phyloP scores from a whole-genome alignment of 148 eudicot genomes.

The Nepenthes mirabilis region DNA sequence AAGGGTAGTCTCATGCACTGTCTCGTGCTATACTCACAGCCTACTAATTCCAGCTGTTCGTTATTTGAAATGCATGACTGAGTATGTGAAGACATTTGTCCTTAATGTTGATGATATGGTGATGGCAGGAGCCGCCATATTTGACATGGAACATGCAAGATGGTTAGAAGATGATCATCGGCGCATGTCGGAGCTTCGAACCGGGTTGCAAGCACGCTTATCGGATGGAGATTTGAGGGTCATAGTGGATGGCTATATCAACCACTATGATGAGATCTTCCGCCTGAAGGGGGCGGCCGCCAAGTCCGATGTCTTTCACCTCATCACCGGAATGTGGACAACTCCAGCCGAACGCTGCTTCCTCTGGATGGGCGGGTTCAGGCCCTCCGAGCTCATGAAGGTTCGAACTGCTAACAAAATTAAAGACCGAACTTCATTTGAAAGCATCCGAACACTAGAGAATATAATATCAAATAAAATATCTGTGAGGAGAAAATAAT shows the following conservation, averaged over 20 bases:
- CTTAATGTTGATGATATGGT: no score
- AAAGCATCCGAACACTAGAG: no score
- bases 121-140: slow-evolving; percentile 65
- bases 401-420: slow-evolving; percentile 12
- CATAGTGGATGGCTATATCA: slow-evolving; percentile 60
- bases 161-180: slow-evolving; percentile 93
- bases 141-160: slow-evolving; percentile 89
- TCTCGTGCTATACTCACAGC: no score
- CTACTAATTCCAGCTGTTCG: no score
- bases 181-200: slow-evolving; percentile 69
- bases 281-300: slow-evolving; percentile 58
- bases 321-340: slow-evolving; percentile 80
- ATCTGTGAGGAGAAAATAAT: no score
- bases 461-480: no score
- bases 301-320: slow-evolving; percentile 75
- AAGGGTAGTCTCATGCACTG: no score
- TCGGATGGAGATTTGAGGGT: slow-evolving; percentile 60
- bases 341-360: slow-evolving; percentile 91
- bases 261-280: slow-evolving; percentile 80
- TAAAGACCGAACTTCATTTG: no score
- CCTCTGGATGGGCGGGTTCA: slow-evolving; percentile 97
- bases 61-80: no score
- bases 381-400: slow-evolving; percentile 95
- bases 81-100: no score
- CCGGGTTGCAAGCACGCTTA: slow-evolving; percentile 69